Evolutionary conservation across 2,329 filamentous ascomycete species (phyloP), one percentile per base, ranked within the genome.

Genomic region (Madurella fahalii): DNA sequence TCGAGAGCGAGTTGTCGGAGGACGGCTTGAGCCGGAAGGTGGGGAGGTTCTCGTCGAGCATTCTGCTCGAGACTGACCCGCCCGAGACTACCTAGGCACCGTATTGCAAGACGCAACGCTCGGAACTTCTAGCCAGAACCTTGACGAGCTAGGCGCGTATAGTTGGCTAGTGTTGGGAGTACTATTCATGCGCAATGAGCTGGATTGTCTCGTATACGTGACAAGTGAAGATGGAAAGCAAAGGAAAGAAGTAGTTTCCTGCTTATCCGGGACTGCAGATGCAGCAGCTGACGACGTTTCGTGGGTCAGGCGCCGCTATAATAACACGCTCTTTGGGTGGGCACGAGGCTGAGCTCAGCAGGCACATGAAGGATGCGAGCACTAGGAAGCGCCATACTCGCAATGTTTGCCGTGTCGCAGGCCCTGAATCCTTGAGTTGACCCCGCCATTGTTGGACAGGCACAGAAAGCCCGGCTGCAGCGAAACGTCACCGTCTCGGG

Each of bases 41-140:
- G 53, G 92, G 92, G n/a, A 96, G 83, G 71, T 92, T 95, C 70
- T 95, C 90, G 84, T 96, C 91, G 65, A 95, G 81, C 91, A 96
- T 96, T 34, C 32, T 56, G 49, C 40, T 45, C 15, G 20, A n/a
- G n/a, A n/a, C n/a, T n/a, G n/a, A n/a, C n/a, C 37, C 15, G 8
- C 5, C 34, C 7, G 9, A 31, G 41, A 16, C 18, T 5, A 9
- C 40, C 42, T 5, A 15, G 16, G 31, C 47, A 18, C 12, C 40
- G 18, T 30, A 15, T 30, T 11, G 18, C 25, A 40, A 18, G 20
- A 20, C 8, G 41, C 17, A 42, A 11, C 8, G 5, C 40, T 32
- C 11, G n/a, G 40, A 16, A n/a, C 40, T 41, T 17, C 15, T 16
- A 17, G 40, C 17, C 16, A 16, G 17, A 41, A 41, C 7, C 8